Base-by-base conservation (phyloP, 1,284 basidiomycete species). In the Cryptococcus depauperatus region DNA sequence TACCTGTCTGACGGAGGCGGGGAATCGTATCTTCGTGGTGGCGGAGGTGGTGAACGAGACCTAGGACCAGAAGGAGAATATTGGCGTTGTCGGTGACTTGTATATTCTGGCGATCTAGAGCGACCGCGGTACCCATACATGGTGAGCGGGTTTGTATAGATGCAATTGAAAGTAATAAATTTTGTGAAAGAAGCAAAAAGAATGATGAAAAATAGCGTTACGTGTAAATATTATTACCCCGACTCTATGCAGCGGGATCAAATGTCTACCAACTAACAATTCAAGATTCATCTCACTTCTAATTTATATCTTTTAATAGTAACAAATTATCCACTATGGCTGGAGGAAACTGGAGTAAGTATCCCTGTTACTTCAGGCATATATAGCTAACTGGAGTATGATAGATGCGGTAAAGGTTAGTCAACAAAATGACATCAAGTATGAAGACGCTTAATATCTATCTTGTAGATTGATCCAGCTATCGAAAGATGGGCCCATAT, bases 401-500 rank as follows among this genome's bases (percentile, higher is more conserved):
- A n/a, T n/a, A 69, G 67, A 64, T 50, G 55, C 63, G 23, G 59
- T 70, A 52, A 59, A 56, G 50, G 65, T 67, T 51, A 8, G 25
- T 34, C 13, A 9, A 30, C 26, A 29, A 16, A 14, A 18, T 7
- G 10, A 25, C 35, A n/a, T 28, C 27, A 27, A 28, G 16, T 14
- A 23, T 13, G 3, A 4, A 16, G 18, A 5, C 19, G 16, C 7
- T 21, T 37, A 14, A 7, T 37, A 19, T 22, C 23, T 25, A 14
- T 37, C 33, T 13, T 37, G 28, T 57, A 87, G 84, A 61, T 75
- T 52, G 85, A 90, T 72, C 82, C 83, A 59, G 81, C 84, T 49
- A 77, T 87, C 62, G 84, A 87, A 68, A 77, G 82, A 72, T 86
- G 84, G 79, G 80, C 80, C 59, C 67, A 69, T 34, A 85, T 87